These are phyloP conservation scores for Tanacetum coccineum DNA, from an alignment of 129 eudicot genomes.

Conservation along the genomic window DNA sequence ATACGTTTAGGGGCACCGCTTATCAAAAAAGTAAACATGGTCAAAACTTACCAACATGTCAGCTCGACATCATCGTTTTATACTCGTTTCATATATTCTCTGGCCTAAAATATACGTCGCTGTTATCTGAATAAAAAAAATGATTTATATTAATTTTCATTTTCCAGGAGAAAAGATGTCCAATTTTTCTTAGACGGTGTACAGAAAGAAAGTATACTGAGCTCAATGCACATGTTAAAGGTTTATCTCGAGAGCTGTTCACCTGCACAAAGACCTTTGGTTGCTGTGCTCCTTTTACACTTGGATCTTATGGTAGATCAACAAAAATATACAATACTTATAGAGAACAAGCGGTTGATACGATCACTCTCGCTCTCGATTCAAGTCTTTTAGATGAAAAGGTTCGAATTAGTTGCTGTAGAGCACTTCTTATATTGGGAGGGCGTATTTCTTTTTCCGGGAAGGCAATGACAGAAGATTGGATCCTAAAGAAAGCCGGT, in stretches of 20 bases:
- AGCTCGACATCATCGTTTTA: background rate
- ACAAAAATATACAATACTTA: background rate
- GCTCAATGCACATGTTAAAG: slow-evolving; percentile 33
- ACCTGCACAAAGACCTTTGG: slow-evolving; percentile 37
- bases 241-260: slow-evolving; percentile 36
- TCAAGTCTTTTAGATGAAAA: background rate
- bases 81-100: background rate
- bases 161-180: slow-evolving; percentile 8
- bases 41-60: background rate
- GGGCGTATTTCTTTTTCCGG: slow-evolving; percentile 7
- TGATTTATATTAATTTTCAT: background rate
- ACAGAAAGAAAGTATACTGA: slow-evolving; percentile 8
- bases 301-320: slow-evolving; percentile 46
- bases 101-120: background rate
- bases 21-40: background rate
- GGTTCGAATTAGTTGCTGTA: background rate
- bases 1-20: background rate
- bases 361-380: background rate
- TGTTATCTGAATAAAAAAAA: background rate
- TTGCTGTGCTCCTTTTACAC: slow-evolving; percentile 47
- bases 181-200: background rate
- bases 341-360: background rate
- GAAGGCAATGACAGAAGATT: slow-evolving; percentile 12
- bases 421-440: slow-evolving; percentile 9
- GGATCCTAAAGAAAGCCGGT: slow-evolving; percentile 5